phyloP scores from a whole-genome alignment of 1,284 basidiomycete genomes.

The Papiliotrema nemorosa region DNA sequence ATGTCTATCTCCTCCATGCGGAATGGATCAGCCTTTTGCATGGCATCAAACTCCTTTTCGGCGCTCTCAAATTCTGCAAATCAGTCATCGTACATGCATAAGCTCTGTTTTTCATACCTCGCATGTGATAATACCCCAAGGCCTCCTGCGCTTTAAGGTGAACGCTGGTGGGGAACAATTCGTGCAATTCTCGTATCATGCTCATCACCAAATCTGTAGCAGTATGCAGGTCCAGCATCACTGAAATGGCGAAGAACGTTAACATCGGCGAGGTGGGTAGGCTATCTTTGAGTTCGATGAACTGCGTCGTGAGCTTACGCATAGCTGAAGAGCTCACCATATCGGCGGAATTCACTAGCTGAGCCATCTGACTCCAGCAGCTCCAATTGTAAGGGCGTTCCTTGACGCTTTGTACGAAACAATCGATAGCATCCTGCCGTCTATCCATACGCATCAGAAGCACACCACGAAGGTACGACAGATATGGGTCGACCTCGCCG shows the following conservation, averaged over 20 bases:
- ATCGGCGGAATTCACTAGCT: constrained; percentile 80
- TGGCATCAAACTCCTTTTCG: constrained; percentile 74
- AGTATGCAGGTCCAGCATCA: constrained; percentile 83
- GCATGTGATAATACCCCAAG: constrained; percentile 80
- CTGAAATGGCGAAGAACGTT: constrained; percentile 79
- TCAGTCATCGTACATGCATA: constrained; percentile 4
- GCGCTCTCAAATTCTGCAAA: constrained; percentile 76
- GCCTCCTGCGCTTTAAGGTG: constrained; percentile 84
- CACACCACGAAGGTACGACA: constrained; percentile 80
- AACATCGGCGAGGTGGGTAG: constrained; percentile 45
- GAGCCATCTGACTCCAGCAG: constrained; percentile 76
- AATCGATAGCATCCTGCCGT: constrained; percentile 81
- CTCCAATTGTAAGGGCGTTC: constrained; percentile 95
- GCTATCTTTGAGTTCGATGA: constrained; percentile 46
- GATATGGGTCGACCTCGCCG: constrained; percentile 68
- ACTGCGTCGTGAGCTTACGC: constrained; percentile 22
- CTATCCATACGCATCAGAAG: constrained; percentile 72
- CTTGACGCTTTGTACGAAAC: constrained; percentile 70
- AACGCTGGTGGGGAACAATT: constrained; percentile 76
- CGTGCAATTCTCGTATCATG: constrained; percentile 72
- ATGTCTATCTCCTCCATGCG: constrained; percentile 94
- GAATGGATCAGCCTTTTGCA: constrained; percentile 76
- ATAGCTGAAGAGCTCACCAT: constrained; percentile 58
- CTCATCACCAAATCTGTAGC: constrained; percentile 71
- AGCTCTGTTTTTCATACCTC: constrained; percentile 59